Evolutionary conservation across 805 yeast genomes (phyloP).

Genomic region (Wickerhamomyces bisporus): DNA sequence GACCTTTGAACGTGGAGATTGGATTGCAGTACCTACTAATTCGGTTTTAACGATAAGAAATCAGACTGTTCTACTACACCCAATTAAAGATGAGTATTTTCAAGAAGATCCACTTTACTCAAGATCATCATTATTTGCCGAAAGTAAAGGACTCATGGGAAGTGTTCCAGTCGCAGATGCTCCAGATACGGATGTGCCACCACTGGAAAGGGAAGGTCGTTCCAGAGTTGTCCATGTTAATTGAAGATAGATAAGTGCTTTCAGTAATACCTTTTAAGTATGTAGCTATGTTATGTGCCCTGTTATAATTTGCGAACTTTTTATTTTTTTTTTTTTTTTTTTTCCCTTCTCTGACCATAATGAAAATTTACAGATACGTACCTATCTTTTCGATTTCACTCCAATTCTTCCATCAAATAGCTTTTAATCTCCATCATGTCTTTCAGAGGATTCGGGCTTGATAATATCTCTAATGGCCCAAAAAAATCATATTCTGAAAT

Average conservation of each 20-base stretch:
- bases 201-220: constrained; percentile 74
- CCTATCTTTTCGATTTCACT: too few relatives aligned
- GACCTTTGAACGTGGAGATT: constrained; percentile 94
- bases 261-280: too few relatives aligned
- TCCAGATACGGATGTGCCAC: constrained; percentile 57
- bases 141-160: constrained; percentile 89
- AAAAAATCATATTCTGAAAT: constrained; percentile 57
- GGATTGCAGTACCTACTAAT: constrained; percentile 96
- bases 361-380: too few relatives aligned
- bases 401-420: too few relatives aligned
- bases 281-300: too few relatives aligned
- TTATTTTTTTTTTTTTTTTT: too few relatives aligned
- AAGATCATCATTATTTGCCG: constrained; percentile 79
- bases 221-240: constrained; percentile 26
- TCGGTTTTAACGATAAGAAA: constrained; percentile 74
- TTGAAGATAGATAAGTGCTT: too few relatives aligned
- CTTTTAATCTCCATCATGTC: too few relatives aligned
- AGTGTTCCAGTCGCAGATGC: constrained; percentile 69
- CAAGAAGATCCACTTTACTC: constrained; percentile 61
- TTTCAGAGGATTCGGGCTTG: constrained; percentile 38
- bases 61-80: constrained; percentile 87
- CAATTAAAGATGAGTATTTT: constrained; percentile 85
- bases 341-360: too few relatives aligned
- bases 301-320: not conserved
- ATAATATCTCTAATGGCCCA: constrained; percentile 32